phyloP scores from a whole-genome alignment of 306 rosid species.

The Cucumis hystrix region DNA sequence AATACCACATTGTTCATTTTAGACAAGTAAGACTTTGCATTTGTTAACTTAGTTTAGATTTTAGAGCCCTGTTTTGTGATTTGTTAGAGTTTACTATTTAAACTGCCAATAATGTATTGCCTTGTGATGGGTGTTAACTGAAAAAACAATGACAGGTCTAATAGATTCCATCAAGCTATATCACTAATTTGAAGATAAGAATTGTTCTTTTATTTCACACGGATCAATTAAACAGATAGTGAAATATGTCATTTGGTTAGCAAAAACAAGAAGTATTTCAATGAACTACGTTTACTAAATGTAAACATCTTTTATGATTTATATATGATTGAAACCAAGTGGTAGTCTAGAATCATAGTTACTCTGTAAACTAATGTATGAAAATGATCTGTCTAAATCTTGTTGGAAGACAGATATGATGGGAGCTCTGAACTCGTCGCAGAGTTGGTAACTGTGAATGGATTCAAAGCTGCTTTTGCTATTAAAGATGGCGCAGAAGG shows the following conservation, averaged over 20 bases:
- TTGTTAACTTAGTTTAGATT: background rate
- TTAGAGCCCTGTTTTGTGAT: background rate
- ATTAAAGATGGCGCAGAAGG: constrained; percentile 97
- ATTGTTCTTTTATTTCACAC: background rate
- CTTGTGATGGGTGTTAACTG: background rate
- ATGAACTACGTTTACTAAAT: background rate
- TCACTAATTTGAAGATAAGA: background rate
- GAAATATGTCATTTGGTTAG: background rate
- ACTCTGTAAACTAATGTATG: constrained; percentile 15
- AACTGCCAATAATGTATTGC: background rate
- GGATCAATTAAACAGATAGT: background rate
- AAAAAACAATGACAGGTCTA: background rate
- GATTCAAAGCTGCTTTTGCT: constrained; percentile 89
- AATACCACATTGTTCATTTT: constrained; percentile 81
- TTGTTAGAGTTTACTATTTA: background rate
- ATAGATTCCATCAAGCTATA: background rate
- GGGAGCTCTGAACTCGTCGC: constrained; percentile 94
- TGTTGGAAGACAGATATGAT: constrained; percentile 95
- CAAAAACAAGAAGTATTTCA: background rate
- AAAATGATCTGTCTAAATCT: constrained; percentile 39
- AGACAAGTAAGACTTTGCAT: constrained; percentile 65
- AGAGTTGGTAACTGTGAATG: constrained; percentile 70
- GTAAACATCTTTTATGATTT: background rate
- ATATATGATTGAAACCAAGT: background rate
- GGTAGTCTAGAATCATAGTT: background rate